Evolutionary conservation across 1,139 yeast species (phyloP).

Genomic region (Geotrichum klebahnii): DNA sequence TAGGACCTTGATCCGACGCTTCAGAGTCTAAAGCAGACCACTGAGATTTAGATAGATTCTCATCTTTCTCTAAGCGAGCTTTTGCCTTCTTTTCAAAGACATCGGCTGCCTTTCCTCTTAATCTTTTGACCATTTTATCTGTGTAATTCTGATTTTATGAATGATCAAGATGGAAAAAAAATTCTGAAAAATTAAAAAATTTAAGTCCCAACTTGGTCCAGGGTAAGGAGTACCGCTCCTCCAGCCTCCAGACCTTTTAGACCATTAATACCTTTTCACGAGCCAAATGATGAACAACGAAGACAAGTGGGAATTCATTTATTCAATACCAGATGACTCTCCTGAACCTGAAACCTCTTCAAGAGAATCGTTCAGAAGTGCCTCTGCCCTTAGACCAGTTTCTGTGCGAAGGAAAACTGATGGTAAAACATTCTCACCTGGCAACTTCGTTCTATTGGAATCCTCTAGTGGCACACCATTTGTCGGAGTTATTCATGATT

Average conservation of each 20-base stretch:
- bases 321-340: background rate
- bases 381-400: constrained; percentile 15
- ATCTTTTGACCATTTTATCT: constrained; percentile 32
- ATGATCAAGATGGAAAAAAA: background rate
- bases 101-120: constrained; percentile 29
- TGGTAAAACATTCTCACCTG: constrained; percentile 24
- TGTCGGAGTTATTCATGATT: constrained; percentile 27
- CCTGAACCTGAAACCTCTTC: background rate
- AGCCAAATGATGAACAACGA: background rate
- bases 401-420: constrained; percentile 25
- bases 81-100: constrained; percentile 29
- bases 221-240: background rate
- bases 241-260: too few species aligned
- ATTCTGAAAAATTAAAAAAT: constrained; percentile 4
- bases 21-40: constrained; percentile 27
- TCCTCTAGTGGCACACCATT: constrained; percentile 24
- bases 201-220: background rate
- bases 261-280: too few species aligned
- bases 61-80: constrained; percentile 27
- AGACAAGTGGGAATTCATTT: constrained; percentile 6
- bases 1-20: constrained; percentile 1
- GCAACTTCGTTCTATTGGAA: constrained; percentile 28
- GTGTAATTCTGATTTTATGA: background rate
- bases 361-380: constrained; percentile 1
- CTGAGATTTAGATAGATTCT: constrained; percentile 24